These are phyloP conservation scores for Vitis cinerea DNA, from an alignment of 164 flowering plant genomes.

Conservation along the genomic window DNA sequence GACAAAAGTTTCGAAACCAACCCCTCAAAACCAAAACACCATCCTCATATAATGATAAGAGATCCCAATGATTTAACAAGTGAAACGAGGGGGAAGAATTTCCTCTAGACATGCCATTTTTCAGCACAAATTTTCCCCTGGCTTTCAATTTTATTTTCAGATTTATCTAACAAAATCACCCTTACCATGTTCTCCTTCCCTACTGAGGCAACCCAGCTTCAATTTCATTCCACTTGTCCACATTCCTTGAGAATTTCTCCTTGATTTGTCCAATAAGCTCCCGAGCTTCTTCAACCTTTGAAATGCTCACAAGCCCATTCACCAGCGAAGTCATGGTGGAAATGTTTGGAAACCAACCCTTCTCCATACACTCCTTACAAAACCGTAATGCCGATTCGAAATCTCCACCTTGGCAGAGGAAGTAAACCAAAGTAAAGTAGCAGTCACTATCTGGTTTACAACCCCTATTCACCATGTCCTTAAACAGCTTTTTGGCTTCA, in stretches of 20 bases:
- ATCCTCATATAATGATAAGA: not conserved
- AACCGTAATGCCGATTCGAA: slow-evolving; percentile 54
- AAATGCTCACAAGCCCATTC: slow-evolving; percentile 60
- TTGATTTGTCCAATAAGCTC: slow-evolving; percentile 51
- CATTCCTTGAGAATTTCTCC: slow-evolving; percentile 51
- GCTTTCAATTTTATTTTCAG: not conserved
- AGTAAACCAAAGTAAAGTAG: slow-evolving; percentile 61
- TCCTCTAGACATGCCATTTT: not conserved
- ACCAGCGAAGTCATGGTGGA: slow-evolving; percentile 68
- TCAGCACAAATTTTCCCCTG: not conserved
- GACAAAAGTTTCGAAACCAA: not conserved
- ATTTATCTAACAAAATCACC: not conserved
- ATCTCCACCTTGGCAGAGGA: slow-evolving; percentile 57
- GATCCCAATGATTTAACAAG: not conserved
- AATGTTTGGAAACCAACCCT: slow-evolving; percentile 71
- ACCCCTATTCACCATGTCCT: slow-evolving; percentile 49
- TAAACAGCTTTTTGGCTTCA: slow-evolving; percentile 58
- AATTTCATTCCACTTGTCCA: slow-evolving; percentile 63
- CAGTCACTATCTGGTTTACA: slow-evolving; percentile 46
- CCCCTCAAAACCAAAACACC: not conserved
- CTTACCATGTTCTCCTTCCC: not conserved
- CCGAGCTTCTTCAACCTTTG: slow-evolving; percentile 61
- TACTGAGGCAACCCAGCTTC: slow-evolving; percentile 57
- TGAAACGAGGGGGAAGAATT: not conserved
- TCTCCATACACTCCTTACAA: slow-evolving; percentile 52